A percentile compares a stretch with the other conserved stretches of the same genome.
These are phyloP conservation scores for Bipolaris bicolor DNA, from an alignment of 2,329 filamentous ascomycete genomes.

Conservation along the genomic window DNA sequence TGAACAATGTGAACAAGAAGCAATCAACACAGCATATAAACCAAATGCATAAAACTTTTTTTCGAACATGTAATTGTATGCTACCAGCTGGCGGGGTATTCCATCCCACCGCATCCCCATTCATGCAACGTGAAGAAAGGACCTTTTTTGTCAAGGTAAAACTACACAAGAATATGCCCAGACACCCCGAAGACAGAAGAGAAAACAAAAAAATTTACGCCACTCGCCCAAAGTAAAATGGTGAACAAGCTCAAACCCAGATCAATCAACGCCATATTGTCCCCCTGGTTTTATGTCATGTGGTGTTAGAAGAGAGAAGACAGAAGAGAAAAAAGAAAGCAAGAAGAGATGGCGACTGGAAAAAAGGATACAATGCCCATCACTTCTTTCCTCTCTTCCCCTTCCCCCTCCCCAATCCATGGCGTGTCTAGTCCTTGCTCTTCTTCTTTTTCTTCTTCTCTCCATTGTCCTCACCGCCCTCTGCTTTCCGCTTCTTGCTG, in stretches of 20 bases:
- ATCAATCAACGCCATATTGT: conserved; percentile 18
- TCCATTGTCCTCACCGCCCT: conserved; percentile 21
- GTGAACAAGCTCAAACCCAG: conserved; percentile 21
- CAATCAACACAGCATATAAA: background rate
- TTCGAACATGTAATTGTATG: conserved; percentile 25
- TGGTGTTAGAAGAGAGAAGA: too few species aligned
- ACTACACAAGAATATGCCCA: conserved; percentile 18
- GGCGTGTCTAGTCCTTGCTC: conserved; percentile 48
- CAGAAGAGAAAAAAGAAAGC: too few species aligned
- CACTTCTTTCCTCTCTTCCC: background rate
- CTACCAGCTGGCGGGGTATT: conserved; percentile 30
- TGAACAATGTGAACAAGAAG: too few species aligned
- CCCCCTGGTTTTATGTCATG: conserved; percentile 19
- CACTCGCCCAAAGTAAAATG: conserved; percentile 21
- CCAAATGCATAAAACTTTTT: background rate
- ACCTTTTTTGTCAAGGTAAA: conserved; percentile 11
- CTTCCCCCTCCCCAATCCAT: background rate
- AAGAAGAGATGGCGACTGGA: conserved; percentile 18
- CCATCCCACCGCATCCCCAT: conserved; percentile 26
- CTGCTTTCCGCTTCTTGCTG: conserved; percentile 55
- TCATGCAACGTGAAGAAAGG: conserved; percentile 27
- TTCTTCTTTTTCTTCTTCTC: conserved; percentile 73
- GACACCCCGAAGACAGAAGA: conserved; percentile 6
- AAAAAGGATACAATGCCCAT: conserved; percentile 12
- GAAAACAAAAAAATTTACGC: conserved; percentile 2